Evolutionary conservation across 805 yeast species (phyloP).

Genomic region (Ogataea angusta): DNA sequence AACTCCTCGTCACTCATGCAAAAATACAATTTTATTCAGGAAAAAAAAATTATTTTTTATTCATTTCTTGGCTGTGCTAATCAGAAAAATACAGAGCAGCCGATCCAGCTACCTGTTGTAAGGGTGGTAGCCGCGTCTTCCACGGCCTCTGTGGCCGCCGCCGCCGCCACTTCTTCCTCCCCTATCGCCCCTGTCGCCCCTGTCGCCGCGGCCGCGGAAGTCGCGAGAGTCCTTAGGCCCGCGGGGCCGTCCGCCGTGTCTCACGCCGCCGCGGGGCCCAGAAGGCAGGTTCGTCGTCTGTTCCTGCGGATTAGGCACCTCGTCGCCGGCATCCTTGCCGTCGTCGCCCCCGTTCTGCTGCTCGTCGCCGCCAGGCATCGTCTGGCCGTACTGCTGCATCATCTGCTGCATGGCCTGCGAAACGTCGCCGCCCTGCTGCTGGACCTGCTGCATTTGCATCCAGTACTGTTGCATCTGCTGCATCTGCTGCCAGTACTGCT

Average conservation of each 20-base stretch:
- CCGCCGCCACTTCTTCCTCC: constrained; percentile 23
- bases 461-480: constrained; percentile 48
- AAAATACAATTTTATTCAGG: constrained; percentile 1
- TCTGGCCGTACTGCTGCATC: constrained; percentile 17
- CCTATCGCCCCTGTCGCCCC: not conserved
- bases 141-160: constrained; percentile 5
- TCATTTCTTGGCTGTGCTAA: constrained; percentile 11
- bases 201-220: constrained; percentile 8
- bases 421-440: constrained; percentile 22
- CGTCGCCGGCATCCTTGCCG: constrained; percentile 28
- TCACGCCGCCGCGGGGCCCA: constrained; percentile 32
- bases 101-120: constrained; percentile 23
- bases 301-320: constrained; percentile 37
- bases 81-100: not conserved
- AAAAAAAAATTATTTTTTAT: constrained; percentile 10
- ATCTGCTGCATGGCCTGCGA: constrained; percentile 12
- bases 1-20: constrained; percentile 37
- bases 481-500: constrained; percentile 57
- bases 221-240: constrained; percentile 20
- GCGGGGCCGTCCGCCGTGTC: constrained; percentile 20
- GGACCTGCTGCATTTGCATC: constrained; percentile 35
- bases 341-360: constrained; percentile 10
- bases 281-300: constrained; percentile 29
- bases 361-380: constrained; percentile 8
- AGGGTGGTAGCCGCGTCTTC: constrained; percentile 30